These are phyloP conservation scores for Tillandsia leiboldiana DNA, from an alignment of 176 grass and related monocot species.

Conservation along the genomic window DNA sequence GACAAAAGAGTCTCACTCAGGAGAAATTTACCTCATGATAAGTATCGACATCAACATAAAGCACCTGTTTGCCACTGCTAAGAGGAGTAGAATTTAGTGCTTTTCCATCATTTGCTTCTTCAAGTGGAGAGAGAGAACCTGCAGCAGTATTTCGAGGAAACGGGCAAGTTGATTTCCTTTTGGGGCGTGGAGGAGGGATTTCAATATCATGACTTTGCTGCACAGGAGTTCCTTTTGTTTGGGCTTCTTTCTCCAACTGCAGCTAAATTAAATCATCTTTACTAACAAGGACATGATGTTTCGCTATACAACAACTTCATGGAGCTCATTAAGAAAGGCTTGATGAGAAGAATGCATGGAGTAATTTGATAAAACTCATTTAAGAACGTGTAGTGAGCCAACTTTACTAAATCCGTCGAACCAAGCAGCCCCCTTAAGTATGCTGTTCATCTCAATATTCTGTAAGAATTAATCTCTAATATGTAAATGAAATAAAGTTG, in stretches of 20 bases:
- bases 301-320: neutral
- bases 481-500: no score
- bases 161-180: constrained; percentile 11
- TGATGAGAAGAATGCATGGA: no score
- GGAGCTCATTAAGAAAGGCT: no score
- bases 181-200: constrained; percentile 21
- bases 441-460: no score
- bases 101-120: constrained; percentile 1
- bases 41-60: neutral
- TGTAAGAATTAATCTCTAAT: no score
- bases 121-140: neutral
- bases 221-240: constrained; percentile 6
- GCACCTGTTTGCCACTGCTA: neutral
- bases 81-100: neutral
- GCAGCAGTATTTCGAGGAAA: constrained; percentile 14
- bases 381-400: no score
- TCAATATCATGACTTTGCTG: constrained; percentile 14
- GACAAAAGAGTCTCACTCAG: neutral
- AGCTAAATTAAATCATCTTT: neutral
- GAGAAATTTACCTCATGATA: neutral
- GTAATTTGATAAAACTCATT: no score
- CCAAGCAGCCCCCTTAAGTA: no score
- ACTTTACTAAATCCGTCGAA: no score
- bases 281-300: neutral
- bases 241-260: constrained; percentile 27